Base-by-base conservation (phyloP, 2,329 filamentous ascomycete species). In the Pseudogymnoascus sp. region DNA sequence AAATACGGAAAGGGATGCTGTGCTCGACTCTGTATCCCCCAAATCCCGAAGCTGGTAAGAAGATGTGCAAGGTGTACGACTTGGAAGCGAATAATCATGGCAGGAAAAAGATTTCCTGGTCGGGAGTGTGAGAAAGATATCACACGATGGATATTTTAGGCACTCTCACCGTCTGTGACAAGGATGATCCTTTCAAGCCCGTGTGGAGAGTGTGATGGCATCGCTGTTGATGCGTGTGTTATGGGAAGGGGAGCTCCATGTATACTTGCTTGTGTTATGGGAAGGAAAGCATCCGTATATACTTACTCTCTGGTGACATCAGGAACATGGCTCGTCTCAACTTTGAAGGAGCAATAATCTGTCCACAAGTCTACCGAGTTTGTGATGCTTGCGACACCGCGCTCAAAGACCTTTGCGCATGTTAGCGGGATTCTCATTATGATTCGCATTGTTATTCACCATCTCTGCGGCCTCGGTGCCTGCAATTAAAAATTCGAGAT, bases 271-370 rank as follows among this genome's bases (percentile, higher is more conserved):
- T 76, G 76, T 77, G 77, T 83, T 86, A 83, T 78, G 82, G 82
- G 85, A 81, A 81, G 81, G 81, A 86, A 86, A 86, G 72, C 72
- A 75, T 80, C 80, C 78, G 77, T 75, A 73, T 76, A 79, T 83
- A 97, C 94, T 97, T 96, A 99, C 94, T 97, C 94, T 96, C 94
- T 88, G 79, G 97, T 95, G 76, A 95, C 83, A 73, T 95, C 90
- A 70, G 90, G 84, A 73, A 96, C 91, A 77, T 99, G 94, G 68
- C 90, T 94, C 62, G 94, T 97, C 74, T 97, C 91, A 78, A 94
- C 91, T 76, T 97, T 97, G 84, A 97, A 97, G 70, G 87, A 84
- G 79, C 93, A 97, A 78, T 97, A 99, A 71, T 96, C 92, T 60
- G 91, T 89, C 94, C 94, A 99, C 63, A 99, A 81, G 73, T 99